These are phyloP conservation scores for Euphorbia tirucalli DNA, from an alignment of 345 rosid genomes.

Conservation along the genomic window DNA sequence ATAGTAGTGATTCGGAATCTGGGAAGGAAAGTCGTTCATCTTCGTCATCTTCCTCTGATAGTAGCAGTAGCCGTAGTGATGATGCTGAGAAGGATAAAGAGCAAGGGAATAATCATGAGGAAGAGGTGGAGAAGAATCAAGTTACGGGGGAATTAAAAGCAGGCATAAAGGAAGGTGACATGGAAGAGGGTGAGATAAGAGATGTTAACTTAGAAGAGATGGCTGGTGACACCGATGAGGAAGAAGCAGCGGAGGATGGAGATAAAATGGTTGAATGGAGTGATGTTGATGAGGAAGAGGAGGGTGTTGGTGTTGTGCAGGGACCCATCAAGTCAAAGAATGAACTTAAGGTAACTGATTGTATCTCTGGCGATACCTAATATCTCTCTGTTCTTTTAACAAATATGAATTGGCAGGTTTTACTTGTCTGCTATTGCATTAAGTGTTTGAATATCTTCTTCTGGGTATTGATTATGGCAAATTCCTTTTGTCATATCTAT, in stretches of 20 bases:
- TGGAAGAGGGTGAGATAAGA: slow-evolving; percentile 30
- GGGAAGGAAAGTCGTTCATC: slow-evolving; percentile 42
- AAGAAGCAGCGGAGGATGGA: slow-evolving; percentile 32
- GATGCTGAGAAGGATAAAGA: slow-evolving; percentile 2
- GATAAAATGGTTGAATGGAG: slow-evolving; percentile 50
- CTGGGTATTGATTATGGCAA: too few species aligned
- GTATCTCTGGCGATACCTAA: neutral
- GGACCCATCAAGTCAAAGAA: slow-evolving; percentile 82
- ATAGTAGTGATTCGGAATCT: slow-evolving; percentile 33
- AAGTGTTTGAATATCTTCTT: too few species aligned
- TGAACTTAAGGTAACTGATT: slow-evolving; percentile 59
- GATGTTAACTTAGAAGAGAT: slow-evolving; percentile 13
- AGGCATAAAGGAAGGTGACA: slow-evolving; percentile 13
- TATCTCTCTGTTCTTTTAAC: slow-evolving; percentile 12
- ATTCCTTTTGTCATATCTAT: too few species aligned
- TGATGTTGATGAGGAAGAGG: slow-evolving; percentile 52
- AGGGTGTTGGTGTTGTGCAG: slow-evolving; percentile 28
- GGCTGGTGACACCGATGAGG: slow-evolving; percentile 15
- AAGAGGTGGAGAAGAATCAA: neutral
- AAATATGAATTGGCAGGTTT: neutral
- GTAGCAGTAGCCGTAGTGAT: neutral
- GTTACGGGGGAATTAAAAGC: neutral
- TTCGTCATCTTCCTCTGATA: slow-evolving; percentile 40
- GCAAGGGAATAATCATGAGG: neutral
- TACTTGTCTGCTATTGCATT: neutral